Percentiles rank a stretch among this genome's conserved stretches.
These are phyloP conservation scores for Clarkia xantiana DNA, from an alignment of 345 rosid species.

Conservation along the genomic window DNA sequence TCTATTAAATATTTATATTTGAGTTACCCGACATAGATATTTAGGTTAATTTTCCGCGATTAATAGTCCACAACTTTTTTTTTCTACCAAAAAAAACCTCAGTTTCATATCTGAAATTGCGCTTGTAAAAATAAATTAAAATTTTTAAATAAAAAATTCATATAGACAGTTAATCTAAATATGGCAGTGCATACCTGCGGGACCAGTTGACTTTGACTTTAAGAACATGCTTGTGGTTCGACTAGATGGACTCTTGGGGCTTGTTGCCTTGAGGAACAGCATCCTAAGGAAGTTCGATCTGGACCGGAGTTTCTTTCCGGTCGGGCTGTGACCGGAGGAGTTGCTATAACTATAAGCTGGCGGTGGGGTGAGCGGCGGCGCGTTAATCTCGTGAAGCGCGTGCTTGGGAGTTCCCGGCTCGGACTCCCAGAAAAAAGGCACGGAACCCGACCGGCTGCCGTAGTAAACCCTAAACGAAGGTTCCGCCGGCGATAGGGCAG, in stretches of 20 bases:
- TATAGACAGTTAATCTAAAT: too few species aligned
- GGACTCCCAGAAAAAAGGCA: constrained; percentile 61
- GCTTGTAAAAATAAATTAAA: too few species aligned
- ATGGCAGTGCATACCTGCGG: too few species aligned
- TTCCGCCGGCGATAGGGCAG: constrained; percentile 8
- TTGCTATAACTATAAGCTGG: constrained; percentile 24
- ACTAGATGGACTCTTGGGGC: constrained; percentile 10
- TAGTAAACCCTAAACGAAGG: constrained; percentile 37
- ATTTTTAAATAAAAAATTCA: too few species aligned
- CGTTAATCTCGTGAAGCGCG: constrained; percentile 9
- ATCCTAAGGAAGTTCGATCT: constrained; percentile 26
- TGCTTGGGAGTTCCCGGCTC: constrained; percentile 52
- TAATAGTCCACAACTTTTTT: too few species aligned
- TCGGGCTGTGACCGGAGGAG: neutral
- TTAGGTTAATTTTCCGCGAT: too few species aligned
- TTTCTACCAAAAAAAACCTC: too few species aligned
- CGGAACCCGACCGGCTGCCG: constrained; percentile 25
- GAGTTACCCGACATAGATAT: too few species aligned
- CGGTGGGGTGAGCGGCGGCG: constrained; percentile 57
- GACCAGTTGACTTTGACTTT: neutral
- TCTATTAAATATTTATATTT: too few species aligned
- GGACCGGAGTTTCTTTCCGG: constrained; percentile 5
- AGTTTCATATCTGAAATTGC: too few species aligned
- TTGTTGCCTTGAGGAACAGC: constrained; percentile 18
- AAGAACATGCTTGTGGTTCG: too few species aligned